A percentile compares a stretch with the other conserved stretches of the same genome.
These are phyloP conservation scores for Ensete ventricosum DNA, from an alignment of 176 grass and related monocot species.

Conservation along the genomic window DNA sequence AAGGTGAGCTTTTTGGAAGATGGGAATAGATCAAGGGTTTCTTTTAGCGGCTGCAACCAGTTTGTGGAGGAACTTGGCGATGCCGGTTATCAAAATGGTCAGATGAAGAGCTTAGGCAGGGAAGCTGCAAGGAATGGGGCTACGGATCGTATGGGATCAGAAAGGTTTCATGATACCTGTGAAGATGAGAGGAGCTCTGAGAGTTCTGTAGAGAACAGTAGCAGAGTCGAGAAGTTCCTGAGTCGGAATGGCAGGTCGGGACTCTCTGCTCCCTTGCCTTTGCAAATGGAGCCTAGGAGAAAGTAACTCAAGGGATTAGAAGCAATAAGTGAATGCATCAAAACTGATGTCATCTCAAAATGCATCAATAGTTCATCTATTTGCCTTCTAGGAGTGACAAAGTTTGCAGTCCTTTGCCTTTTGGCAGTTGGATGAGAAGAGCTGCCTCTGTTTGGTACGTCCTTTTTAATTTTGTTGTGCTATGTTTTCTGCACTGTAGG, in stretches of 20 bases:
- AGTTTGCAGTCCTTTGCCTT: background rate
- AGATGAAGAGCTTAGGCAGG: background rate
- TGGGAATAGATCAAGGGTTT: constrained; percentile 11
- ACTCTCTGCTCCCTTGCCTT: constrained; percentile 43
- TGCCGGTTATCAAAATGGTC: constrained; percentile 14
- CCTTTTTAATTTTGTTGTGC: background rate
- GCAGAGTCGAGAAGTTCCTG: constrained; percentile 7
- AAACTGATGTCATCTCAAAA: background rate
- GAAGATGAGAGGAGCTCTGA: constrained; percentile 31
- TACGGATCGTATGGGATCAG: constrained; percentile 13
- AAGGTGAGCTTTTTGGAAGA: constrained; percentile 39
- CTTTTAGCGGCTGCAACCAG: background rate
- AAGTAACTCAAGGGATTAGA: constrained; percentile 8
- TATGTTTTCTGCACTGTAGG: background rate
- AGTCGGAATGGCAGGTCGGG: constrained; percentile 25
- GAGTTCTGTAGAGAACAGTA: constrained; percentile 27
- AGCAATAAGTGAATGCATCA: constrained; percentile 8
- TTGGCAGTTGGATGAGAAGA: background rate
- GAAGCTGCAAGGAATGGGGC: constrained; percentile 24
- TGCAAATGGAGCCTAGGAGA: constrained; percentile 62
- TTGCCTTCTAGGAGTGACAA: background rate
- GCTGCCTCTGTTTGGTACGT: background rate
- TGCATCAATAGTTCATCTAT: background rate
- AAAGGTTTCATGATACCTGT: constrained; percentile 3
- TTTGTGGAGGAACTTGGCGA: constrained; percentile 28